A percentile compares a stretch with the other conserved stretches of the same genome.
phyloP scores from a whole-genome alignment of 805 yeast genomes.

The Wickerhamomyces tratensis region DNA sequence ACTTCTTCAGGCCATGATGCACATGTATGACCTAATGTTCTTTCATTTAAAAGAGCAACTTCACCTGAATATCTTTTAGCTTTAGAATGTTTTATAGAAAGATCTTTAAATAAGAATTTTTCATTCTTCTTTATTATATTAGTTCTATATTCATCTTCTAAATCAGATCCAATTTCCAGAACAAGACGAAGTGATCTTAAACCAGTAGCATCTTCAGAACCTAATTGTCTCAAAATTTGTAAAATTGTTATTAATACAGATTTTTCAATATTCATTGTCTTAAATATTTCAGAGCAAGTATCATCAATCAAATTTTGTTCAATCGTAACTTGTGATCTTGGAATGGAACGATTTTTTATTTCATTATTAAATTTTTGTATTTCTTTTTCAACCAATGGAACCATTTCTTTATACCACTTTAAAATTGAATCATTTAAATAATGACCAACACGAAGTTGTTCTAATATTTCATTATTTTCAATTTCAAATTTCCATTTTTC shows the following conservation, averaged over 20 bases:
- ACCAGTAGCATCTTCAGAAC: constrained; percentile 32
- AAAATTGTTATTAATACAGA: too few species aligned
- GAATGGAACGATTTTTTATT: constrained; percentile 57
- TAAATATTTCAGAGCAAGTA: too few species aligned
- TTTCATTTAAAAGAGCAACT: constrained; percentile 24
- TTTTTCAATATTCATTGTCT: too few species aligned
- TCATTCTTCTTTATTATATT: constrained; percentile 54
- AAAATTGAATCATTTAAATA: constrained; percentile 67
- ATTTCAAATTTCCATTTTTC: constrained; percentile 83
- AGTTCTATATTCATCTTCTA: constrained; percentile 76
- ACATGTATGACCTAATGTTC: constrained; percentile 25
- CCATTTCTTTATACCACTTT: constrained; percentile 73
- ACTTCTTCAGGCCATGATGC: constrained; percentile 46
- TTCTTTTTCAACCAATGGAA: constrained; percentile 65
- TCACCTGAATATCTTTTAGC: constrained; percentile 16
- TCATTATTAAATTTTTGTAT: constrained; percentile 65
- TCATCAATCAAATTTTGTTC: too few species aligned
- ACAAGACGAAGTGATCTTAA: constrained; percentile 80
- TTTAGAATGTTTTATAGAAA: constrained; percentile 33
- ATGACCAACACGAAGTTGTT: constrained; percentile 34
- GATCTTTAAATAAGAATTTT: constrained; percentile 41
- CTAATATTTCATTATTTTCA: constrained; percentile 55
- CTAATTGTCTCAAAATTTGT: too few species aligned
- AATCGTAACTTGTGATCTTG: constrained; percentile 33
- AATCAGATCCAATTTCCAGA: constrained; percentile 69